Base-by-base conservation (phyloP, 164 flowering plant genomes). In the Nymphaea thermarum region DNA sequence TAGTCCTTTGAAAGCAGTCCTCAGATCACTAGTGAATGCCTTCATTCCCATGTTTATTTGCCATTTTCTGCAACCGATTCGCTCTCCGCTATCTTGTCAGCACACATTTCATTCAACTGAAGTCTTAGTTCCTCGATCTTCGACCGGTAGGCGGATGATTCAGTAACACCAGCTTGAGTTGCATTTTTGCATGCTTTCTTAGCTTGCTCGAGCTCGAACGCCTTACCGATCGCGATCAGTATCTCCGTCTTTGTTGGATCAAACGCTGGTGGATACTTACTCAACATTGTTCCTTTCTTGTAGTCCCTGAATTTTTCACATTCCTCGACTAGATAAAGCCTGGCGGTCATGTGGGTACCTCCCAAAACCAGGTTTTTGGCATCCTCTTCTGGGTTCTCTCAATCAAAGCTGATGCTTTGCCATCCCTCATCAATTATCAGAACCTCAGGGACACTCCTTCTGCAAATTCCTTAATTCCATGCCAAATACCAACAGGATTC, bases 401-500 rank as follows among this genome's bases (percentile, higher is more conserved):
- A 76, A 57, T 91, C 96, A 2, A 75, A 4, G 62, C 76, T 87
- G 64, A 89, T 77, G 70, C 92, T 87, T 63, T 89, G 96, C 98
- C 98, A 91, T 2, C 96, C 96, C 72, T 91, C 94, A 45, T 91
- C 96, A 18, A 91, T 88, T 69, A 89, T 87, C 25, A 91, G 71
- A 91, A 89, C 72, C 96, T 77, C 3, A 89, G 90, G 0, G 84
- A 16, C 3, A 84, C 36, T 6, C 84, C 92, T 2, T 84, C 79
- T 0, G 66, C 65, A 6, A 91, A 84, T 1, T 88, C 92, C 43
- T 84, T 75, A n/a, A 89, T 71, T 2, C 98, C 96, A 18, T 82
- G 88, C 85, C 84, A 86, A 7, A 89, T 69, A 1, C 96, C 94
- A 4, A 67, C 76, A 0, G 98, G 92, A 14, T 88, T 90, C 0